Percentiles rank a stretch among this genome's conserved stretches.
phyloP scores from a whole-genome alignment of 2,329 filamentous ascomycete genomes.

The Beauveria scarabaeidicola region DNA sequence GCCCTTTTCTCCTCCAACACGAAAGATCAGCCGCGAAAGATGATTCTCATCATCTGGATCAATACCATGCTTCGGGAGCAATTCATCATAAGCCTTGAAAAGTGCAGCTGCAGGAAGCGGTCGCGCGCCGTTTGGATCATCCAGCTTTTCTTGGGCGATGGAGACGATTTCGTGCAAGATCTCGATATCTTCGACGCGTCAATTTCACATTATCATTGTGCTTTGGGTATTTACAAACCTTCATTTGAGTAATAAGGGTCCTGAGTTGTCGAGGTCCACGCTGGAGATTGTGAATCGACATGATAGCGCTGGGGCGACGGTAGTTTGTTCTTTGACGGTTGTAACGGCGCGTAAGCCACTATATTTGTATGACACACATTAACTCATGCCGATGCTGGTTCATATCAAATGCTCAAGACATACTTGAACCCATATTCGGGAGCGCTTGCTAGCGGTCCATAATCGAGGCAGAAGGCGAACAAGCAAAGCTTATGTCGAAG shows the following conservation, averaged over 20 bases:
- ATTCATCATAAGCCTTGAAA: conserved; percentile 70
- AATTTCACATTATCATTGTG: neutral
- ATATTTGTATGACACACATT: neutral
- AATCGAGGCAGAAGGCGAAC: conserved; percentile 15
- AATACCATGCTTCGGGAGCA: conserved; percentile 62
- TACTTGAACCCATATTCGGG: conserved; percentile 20
- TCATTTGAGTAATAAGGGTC: conserved; percentile 51
- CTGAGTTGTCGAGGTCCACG: conserved; percentile 5
- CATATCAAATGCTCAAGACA: conserved; percentile 6
- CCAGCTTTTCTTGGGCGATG: conserved; percentile 57
- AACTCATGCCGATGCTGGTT: neutral
- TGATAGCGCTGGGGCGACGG: neutral
- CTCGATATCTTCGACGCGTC: conserved; percentile 51
- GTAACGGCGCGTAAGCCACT: conserved; percentile 13
- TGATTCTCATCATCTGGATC: conserved; percentile 66
- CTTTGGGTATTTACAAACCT: conserved; percentile 32
- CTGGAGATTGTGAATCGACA: conserved; percentile 3
- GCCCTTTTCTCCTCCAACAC: conserved; percentile 59
- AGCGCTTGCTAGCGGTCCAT: conserved; percentile 26
- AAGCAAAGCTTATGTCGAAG: neutral
- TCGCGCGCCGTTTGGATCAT: conserved; percentile 48
- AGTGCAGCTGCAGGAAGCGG: conserved; percentile 66
- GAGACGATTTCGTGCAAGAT: conserved; percentile 70
- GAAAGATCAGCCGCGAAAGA: conserved; percentile 70
- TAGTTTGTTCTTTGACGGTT: neutral